A percentile compares a stretch with the other conserved stretches of the same genome.
These are phyloP conservation scores for Exophiala lecanii-corni DNA, from an alignment of 2,329 filamentous ascomycete genomes.

Conservation along the genomic window DNA sequence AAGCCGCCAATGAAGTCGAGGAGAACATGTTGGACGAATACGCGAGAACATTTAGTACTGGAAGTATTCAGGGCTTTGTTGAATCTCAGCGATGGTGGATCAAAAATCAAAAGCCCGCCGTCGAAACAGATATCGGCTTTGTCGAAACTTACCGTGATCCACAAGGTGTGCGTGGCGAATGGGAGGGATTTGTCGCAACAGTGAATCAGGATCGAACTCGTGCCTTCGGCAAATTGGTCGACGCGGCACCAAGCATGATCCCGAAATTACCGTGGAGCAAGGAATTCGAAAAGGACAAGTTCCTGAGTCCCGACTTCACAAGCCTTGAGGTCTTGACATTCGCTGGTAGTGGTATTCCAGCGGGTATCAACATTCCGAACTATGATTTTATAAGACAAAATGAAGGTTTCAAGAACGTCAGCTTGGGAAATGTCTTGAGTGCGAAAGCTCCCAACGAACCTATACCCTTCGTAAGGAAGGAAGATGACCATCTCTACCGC, in stretches of 20 bases:
- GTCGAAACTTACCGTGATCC: constrained; percentile 84
- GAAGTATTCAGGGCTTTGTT: constrained; percentile 73
- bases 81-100: constrained; percentile 79
- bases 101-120: constrained; percentile 71
- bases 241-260: constrained; percentile 75
- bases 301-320: constrained; percentile 92
- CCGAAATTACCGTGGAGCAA: constrained; percentile 81
- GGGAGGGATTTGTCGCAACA: constrained; percentile 75
- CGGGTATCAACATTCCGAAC: constrained; percentile 54
- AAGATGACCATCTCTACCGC: constrained; percentile 72
- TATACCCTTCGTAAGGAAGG: constrained; percentile 79
- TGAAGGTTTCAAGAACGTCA: constrained; percentile 66
- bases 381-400: constrained; percentile 58
- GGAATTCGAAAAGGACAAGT: constrained; percentile 94
- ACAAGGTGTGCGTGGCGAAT: constrained; percentile 74
- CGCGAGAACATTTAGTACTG: constrained; percentile 67
- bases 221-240: constrained; percentile 80
- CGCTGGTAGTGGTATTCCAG: constrained; percentile 58
- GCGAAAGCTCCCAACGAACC: constrained; percentile 90
- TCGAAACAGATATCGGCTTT: constrained; percentile 79
- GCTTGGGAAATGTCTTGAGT: constrained; percentile 84
- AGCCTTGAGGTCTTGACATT: constrained; percentile 89
- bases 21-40: constrained; percentile 70
- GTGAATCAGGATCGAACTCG: constrained; percentile 85
- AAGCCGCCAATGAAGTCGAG: constrained; percentile 69